Base-by-base conservation (phyloP, 1,284 basidiomycete genomes). In the Farysia itapuensis region DNA sequence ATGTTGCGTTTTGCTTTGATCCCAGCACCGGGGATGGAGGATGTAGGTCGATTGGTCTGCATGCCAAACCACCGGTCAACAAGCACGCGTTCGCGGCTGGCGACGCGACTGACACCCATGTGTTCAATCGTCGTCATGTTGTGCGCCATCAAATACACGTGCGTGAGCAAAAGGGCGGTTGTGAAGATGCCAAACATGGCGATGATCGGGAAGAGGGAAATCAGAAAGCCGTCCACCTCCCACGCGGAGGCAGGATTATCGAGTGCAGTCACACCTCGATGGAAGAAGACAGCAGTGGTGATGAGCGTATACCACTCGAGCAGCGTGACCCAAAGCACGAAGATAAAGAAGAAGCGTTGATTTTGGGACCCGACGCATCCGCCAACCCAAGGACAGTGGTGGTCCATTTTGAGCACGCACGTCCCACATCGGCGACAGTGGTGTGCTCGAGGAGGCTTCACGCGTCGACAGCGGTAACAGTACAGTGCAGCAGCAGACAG, bases 51-150 rank as follows among this genome's bases (percentile, higher is more conserved):
- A 13, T 18, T 18, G 31, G 12, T 18, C 16, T 33, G 31, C 41
- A 43, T 38, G 4, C 41, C 59, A 19, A 54, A 41, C 60, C 60
- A 74, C 5, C 57, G 35, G 18, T 56, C 78, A 18, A 90, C 71
- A 35, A 79, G 72, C 4, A 71, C 77, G 4, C 80, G 71, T 72
- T 91, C 90, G 23, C 83, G 81, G 29, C 86, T 84, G 59, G 81
- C 81, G 79, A 86, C 82, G 13, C 78, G 70, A 21, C 79, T 80
- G 18, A 83, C 78, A 4, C 77, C 72, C 44, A 90, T 79, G 33
- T 83, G 83, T 78, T 94, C 90, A 41, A 93, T 84, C 1, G 90
- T 93, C 20, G 87, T 87, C 72, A 85, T 81, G 50, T 87, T 88
- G 34, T 78, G 60, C 33, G 81, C 57, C 38, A 88, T 82, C n/a